Percentiles rank a stretch among this genome's conserved stretches.
Evolutionary conservation across 2,329 filamentous ascomycete genomes (phyloP).

Genomic region (Beauveria bassiana): DNA sequence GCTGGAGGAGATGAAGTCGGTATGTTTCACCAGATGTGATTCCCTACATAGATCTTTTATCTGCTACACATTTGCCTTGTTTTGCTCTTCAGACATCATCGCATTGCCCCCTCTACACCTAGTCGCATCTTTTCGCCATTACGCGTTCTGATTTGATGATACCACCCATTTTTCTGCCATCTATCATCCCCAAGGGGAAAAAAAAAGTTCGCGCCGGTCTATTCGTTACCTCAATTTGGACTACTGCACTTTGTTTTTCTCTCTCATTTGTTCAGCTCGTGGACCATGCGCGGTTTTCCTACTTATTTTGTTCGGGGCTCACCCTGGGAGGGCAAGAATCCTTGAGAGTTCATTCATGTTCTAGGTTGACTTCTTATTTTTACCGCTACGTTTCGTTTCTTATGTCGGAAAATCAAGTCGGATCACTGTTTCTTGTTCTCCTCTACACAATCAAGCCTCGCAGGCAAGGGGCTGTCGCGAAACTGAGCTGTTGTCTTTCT

Average conservation of each 20-base stretch:
- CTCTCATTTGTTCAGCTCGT: not conserved
- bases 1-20: constrained; percentile 78
- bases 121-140: constrained; percentile 5
- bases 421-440: not conserved
- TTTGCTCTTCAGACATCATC: constrained; percentile 10
- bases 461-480: constrained; percentile 7
- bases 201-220: constrained; percentile 11
- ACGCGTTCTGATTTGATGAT: constrained; percentile 14
- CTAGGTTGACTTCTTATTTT: constrained; percentile 1
- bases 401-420: constrained; percentile 6
- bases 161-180: constrained; percentile 17
- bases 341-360: not conserved
- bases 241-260: constrained; percentile 19
- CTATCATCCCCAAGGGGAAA: constrained; percentile 7
- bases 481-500: not conserved
- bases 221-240: not conserved
- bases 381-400: not conserved
- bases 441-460: constrained; percentile 4
- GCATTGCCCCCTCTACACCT: constrained; percentile 10
- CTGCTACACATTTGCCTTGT: constrained; percentile 29
- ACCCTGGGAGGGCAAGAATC: not conserved
- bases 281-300: not conserved
- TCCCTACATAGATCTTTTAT: constrained; percentile 21
- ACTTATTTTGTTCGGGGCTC: constrained; percentile 1
- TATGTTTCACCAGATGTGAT: constrained; percentile 97